These are phyloP conservation scores for Globisporangium carolinianum DNA, from an alignment of 352 stramenopile species.

Conservation along the genomic window DNA sequence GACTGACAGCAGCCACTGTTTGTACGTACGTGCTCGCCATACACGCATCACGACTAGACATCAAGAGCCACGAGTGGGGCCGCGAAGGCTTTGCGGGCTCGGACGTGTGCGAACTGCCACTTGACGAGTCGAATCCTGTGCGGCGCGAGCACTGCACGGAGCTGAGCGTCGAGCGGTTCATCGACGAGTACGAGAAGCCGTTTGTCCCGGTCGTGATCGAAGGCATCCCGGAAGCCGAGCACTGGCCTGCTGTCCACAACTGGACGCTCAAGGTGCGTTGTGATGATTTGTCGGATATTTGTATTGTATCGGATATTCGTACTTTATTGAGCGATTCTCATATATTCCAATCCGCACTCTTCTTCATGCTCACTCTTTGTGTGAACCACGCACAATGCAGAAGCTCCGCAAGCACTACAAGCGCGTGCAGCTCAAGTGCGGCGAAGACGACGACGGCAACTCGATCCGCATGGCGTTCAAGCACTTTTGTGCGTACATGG, in stretches of 20 bases:
- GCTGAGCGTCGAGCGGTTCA: constrained; percentile 75
- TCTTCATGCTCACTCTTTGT: neutral
- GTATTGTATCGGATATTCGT: no score
- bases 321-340: no score
- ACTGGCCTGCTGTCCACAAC: constrained; percentile 57
- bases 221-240: constrained; percentile 71
- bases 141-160: constrained; percentile 69
- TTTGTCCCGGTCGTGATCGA: constrained; percentile 76
- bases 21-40: no score
- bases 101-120: constrained; percentile 64
- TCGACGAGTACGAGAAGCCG: constrained; percentile 77
- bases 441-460: constrained; percentile 73
- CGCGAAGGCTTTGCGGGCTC: constrained; percentile 79
- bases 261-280: constrained; percentile 61
- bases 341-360: no score
- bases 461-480: constrained; percentile 80
- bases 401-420: constrained; percentile 75
- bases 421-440: constrained; percentile 68
- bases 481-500: constrained; percentile 72
- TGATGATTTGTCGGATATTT: neutral
- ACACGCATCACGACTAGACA: constrained; percentile 28
- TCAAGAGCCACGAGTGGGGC: constrained; percentile 54
- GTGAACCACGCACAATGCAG: constrained; percentile 8
- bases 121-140: constrained; percentile 61
- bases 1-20: no score